Evolutionary conservation across 305 asterid genomes (phyloP), one percentile per base, ranked within the genome.

Genomic region (Fraxinus floribunda): DNA sequence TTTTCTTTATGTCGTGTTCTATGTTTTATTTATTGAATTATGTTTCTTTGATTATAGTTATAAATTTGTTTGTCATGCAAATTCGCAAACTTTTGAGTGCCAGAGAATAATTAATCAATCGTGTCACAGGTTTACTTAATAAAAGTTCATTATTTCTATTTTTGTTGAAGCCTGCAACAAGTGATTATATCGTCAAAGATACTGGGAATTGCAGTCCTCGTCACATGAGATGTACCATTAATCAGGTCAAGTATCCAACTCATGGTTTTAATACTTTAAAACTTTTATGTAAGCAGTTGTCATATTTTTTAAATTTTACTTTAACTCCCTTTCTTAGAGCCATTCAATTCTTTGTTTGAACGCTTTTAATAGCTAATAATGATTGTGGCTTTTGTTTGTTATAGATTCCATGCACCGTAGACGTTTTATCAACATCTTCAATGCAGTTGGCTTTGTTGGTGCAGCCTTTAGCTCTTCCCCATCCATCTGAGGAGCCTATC

Each of bases 181-280:
- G 96, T 83, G 98, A 94, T 68, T 94, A 97, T 86, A 93, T 94
- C 78, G 96, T 93, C 82, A 92, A 87, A 80, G 99, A 97, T 88
- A 92, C 97, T 46, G 98, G 99, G 83, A 97, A 94, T 87, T 94
- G 98, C 93, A 97, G 99, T 84, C 98, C 99, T 52, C 98, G 99
- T 81, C 92, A 92, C 93, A 87, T 97, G 90, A 90, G 99, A 88
- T 94, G 98, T 87, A 95, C 99, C 73, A 89, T 93, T 83, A 97
- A 95, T 89, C 98, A 93, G 98, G 98, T 97, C 39, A 66, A 80
- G 41, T 49, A 52, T 79, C 78, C 79, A 84, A 64, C 30, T 78
- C 76, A 64, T 85, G 75, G 76, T 39, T 29, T 35, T 78, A 46
- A 52, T 72, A 57, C 76, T 30, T 35, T 35, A 77, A 78, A 29